Percentiles rank a stretch among this genome's conserved stretches.
Evolutionary conservation across 805 yeast genomes (phyloP).

Genomic region (Ogataea pignaliae): DNA sequence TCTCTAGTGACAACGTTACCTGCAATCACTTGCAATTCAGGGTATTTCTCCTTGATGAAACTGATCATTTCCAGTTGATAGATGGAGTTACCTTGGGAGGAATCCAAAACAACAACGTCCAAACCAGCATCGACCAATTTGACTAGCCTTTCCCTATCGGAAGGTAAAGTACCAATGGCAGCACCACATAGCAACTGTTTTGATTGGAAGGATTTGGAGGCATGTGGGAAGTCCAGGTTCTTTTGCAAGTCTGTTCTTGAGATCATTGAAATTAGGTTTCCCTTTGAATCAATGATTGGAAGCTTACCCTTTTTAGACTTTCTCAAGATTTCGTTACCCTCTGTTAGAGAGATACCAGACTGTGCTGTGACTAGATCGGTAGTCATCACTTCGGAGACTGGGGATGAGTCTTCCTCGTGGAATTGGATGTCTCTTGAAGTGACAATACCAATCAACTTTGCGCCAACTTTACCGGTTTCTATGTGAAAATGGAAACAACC

Average conservation of each 20-base stretch:
- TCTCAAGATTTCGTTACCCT: constrained; percentile 89
- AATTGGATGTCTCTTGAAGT: constrained; percentile 97
- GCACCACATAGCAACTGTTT: constrained; percentile 99
- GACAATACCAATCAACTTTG: constrained; percentile 89
- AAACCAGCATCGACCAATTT: constrained; percentile 92
- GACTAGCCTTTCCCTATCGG: constrained; percentile 79
- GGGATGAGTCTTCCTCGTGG: constrained; percentile 63
- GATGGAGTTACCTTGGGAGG: constrained; percentile 95
- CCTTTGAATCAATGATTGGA: constrained; percentile 79
- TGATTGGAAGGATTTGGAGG: constrained; percentile 87
- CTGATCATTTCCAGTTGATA: constrained; percentile 92
- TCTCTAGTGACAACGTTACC: constrained; percentile 99
- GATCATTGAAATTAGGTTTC: constrained; percentile 78
- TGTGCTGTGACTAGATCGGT: constrained; percentile 78
- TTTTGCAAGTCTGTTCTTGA: constrained; percentile 97
- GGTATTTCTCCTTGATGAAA: constrained; percentile 79
- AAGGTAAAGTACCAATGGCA: constrained; percentile 90
- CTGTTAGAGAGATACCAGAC: constrained; percentile 72
- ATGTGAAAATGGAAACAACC: constrained; percentile 6
- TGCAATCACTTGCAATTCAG: constrained; percentile 84
- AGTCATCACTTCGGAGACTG: constrained; percentile 83
- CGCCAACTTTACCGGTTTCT: constrained; percentile 85
- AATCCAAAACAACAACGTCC: constrained; percentile 93
- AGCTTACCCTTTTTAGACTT: constrained; percentile 95
- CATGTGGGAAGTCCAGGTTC: constrained; percentile 88